Evolutionary conservation across 202 grass and related monocot genomes (phyloP), one percentile per base, ranked within the genome.

Genomic region (Eragrostis tef): DNA sequence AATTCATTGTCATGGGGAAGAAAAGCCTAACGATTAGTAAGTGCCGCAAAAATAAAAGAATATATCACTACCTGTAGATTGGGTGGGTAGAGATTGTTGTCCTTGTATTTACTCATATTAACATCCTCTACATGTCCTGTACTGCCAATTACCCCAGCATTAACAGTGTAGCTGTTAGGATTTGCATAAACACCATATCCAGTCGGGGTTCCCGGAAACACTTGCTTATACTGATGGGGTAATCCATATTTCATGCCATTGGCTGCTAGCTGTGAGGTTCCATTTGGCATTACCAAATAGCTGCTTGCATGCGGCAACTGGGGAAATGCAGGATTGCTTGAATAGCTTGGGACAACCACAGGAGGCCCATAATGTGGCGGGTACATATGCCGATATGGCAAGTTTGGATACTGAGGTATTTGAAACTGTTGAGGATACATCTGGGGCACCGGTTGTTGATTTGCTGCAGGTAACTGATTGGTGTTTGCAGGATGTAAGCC

Each of bases 211-310:
- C 88, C 88, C 79, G 85, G 73, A 77, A 90, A 91, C 14, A 90
- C 60, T 62, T 87, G 86, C 72, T 97, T 94, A 84, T 89, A 97
- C 58, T 91, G 91, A 73, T 90, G 86, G 66, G 83, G 44, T 45
- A 81, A 48, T 68, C 81, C 86, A 84, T 93, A 93, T 59, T 97
- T 97, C 88, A 97, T 78, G 26, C 81, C 82, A 45, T 78, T 88
- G 26, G 75, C 67, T 73, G 84, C 52, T 85, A 93, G 48, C 70
- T 85, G 91, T 24, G 91, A 64, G n/a, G 85, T 81, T 80, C 86
- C 88, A 41, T 85, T 89, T 67, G 88, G 91, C 87, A 97, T 90
- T 85, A 97, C 53, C 67, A 97, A 14, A 88, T 92, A 97, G 86
- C 70, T 92, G 74, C 78, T 94, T 21, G 70, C 72, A 42, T 88